Percentiles rank a stretch among this genome's conserved stretches.
Conservation (phyloP, 2,329 filamentous ascomycete genomes). For the Ophiostoma quercus region DNA sequence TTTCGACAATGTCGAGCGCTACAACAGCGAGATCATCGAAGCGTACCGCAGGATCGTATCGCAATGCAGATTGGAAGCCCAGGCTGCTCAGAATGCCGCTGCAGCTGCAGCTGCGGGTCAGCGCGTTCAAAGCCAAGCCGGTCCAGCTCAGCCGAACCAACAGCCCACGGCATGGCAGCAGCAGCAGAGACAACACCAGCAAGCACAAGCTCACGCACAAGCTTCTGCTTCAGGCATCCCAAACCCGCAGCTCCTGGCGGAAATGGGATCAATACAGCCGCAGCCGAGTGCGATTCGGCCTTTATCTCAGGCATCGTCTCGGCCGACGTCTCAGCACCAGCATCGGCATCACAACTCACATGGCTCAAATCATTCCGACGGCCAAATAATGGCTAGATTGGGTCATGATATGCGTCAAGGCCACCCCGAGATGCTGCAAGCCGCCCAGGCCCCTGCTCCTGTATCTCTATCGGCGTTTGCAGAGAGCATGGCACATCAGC, state of each 20-base stretch:
- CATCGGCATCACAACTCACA: background rate
- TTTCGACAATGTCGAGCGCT: background rate
- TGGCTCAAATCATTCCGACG: no score
- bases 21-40: background rate
- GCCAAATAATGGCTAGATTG: background rate
- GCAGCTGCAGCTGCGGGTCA: background rate
- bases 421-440: background rate
- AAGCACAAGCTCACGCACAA: background rate
- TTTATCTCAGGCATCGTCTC: background rate
- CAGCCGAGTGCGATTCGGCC: background rate
- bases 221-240: background rate
- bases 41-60: background rate
- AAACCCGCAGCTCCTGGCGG: background rate
- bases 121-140: background rate
- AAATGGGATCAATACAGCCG: background rate
- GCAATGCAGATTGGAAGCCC: background rate
- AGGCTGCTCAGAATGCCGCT: background rate
- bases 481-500: background rate
- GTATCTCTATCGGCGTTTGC: background rate
- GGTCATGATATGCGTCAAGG: background rate
- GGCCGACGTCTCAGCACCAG: background rate
- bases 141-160: background rate
- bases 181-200: background rate
- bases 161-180: background rate
- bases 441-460: background rate